Evolutionary conservation across 495 filamentous ascomycete species (phyloP).

Genomic region (Tuber borchii): DNA sequence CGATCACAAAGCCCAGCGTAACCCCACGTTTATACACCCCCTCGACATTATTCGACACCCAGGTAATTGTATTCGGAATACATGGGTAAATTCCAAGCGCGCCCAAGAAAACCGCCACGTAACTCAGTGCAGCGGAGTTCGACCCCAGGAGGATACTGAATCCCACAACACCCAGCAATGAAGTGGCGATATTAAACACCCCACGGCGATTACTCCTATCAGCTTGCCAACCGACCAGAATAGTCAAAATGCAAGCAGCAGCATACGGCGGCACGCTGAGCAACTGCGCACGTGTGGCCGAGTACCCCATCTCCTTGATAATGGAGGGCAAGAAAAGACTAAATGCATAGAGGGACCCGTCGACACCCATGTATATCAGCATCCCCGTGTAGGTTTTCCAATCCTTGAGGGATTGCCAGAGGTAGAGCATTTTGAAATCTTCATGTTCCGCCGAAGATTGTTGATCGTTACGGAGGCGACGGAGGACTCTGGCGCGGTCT

Average conservation of each 20-base stretch:
- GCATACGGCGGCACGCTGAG: slow-evolving; percentile 85
- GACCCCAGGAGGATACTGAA: slow-evolving; percentile 70
- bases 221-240: slow-evolving; percentile 67
- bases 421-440: slow-evolving; percentile 65
- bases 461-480: slow-evolving; percentile 65
- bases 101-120: slow-evolving; percentile 77
- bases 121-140: slow-evolving; percentile 58
- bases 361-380: slow-evolving; percentile 69
- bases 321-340: slow-evolving; percentile 85
- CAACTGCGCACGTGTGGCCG: slow-evolving; percentile 64
- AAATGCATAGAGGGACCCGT: slow-evolving; percentile 75
- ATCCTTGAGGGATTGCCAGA: slow-evolving; percentile 70
- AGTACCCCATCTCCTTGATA: slow-evolving; percentile 68
- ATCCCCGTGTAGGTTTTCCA: slow-evolving; percentile 82
- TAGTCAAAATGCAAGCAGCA: slow-evolving; percentile 69
- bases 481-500: slow-evolving; percentile 68
- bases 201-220: slow-evolving; percentile 74
- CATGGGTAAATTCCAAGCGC: slow-evolving; percentile 87
- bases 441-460: slow-evolving; percentile 76
- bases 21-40: slow-evolving; percentile 90
- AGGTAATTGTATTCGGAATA: slow-evolving; percentile 86
- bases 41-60: slow-evolving; percentile 84
- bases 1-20: slow-evolving; percentile 73
- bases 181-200: slow-evolving; percentile 69
- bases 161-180: slow-evolving; percentile 65